Base-by-base conservation (phyloP, 495 filamentous ascomycete genomes). In the Aspergillus haitiensis region DNA sequence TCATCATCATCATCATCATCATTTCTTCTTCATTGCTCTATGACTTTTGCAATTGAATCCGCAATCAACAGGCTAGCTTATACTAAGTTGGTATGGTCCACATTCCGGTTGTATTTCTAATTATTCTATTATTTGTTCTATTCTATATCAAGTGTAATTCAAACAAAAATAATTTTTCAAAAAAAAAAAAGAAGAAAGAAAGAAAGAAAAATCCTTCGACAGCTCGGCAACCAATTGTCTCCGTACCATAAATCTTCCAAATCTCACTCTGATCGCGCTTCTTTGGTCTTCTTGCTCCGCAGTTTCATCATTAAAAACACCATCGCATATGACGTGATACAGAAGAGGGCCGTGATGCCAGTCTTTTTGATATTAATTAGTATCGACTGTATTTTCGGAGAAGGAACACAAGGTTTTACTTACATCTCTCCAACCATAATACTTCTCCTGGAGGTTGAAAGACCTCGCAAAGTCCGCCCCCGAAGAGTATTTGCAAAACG, bases 401-500 rank as follows among this genome's bases (percentile, higher is more conserved):
- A 21, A 2, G 12, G 1, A 27, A 0, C 2, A 16, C n/a, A 6
- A 16, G 10, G 10, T 1, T 6, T 15, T 13, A 71, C 73, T 69
- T 46, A 75, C 73, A 64, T 78, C 75, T 74, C 75, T 72, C 75
- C 75, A 78, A 1, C 72, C 67, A 53, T 76, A 78, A 47, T 75
- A 78, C 37, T 72, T 72, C 57, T 71, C 72, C 15, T 61, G 54
- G 18, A 76, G 49, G 49, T 76, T 78, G 59, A 75, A 78, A 0
- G 68, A 66, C 52, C 71, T 75, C 1, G 73, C 75, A 54, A 74
- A 78, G 47, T 78, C 75, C 3, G 73, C 70, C 5, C 74, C 74
- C 1, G 58, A 66, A 1, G 67, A 67, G 39, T 76, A 77, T 37
- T 81, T 62, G 72, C 91, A 94, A 73, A 83, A 92, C 2, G 67